A percentile compares a stretch with the other conserved stretches of the same genome.
These are phyloP conservation scores for Termitomyces sp. DNA, from an alignment of 768 basidiomycete species.

Conservation along the genomic window DNA sequence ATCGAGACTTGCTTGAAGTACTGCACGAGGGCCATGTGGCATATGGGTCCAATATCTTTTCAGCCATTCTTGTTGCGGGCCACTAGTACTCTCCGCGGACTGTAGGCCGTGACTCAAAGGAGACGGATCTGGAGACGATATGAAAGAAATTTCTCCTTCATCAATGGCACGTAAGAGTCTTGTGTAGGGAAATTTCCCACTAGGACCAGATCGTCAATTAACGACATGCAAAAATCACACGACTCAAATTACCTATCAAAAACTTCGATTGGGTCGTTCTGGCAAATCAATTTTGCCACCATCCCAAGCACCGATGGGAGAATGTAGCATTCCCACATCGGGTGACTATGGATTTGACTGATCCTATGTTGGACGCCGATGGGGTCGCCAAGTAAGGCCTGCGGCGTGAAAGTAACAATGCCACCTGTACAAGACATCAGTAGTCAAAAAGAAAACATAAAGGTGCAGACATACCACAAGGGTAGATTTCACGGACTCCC, in stretches of 20 bases:
- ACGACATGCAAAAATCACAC: not conserved
- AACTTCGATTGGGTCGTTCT: conserved; percentile 32
- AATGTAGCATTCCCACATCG: conserved; percentile 65
- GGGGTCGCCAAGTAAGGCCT: conserved; percentile 51
- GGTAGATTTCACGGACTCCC: conserved; percentile 65
- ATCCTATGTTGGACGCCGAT: conserved; percentile 43
- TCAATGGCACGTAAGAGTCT: conserved; percentile 44
- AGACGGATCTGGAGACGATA: too few species aligned
- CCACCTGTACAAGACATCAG: conserved; percentile 43
- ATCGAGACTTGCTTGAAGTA: conserved; percentile 37
- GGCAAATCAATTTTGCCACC: conserved; percentile 34
- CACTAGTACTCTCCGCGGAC: conserved; percentile 15
- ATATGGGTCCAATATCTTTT: conserved; percentile 24
- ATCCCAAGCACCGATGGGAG: conserved; percentile 60
- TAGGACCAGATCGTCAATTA: conserved; percentile 13
- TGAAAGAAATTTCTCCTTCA: conserved; percentile 49
- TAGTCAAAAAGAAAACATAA: not conserved
- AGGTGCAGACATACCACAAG: conserved; percentile 39
- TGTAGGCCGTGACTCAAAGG: conserved; percentile 30
- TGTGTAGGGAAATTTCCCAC: conserved; percentile 33
- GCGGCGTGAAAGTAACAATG: conserved; percentile 63
- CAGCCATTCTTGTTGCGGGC: conserved; percentile 29
- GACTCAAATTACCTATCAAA: conserved; percentile 32
- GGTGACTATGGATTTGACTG: conserved; percentile 48
- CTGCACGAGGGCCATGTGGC: conserved; percentile 29